Conservation (phyloP, 176 grass and related monocot genomes). For the Echinochloa phyllopogon region DNA sequence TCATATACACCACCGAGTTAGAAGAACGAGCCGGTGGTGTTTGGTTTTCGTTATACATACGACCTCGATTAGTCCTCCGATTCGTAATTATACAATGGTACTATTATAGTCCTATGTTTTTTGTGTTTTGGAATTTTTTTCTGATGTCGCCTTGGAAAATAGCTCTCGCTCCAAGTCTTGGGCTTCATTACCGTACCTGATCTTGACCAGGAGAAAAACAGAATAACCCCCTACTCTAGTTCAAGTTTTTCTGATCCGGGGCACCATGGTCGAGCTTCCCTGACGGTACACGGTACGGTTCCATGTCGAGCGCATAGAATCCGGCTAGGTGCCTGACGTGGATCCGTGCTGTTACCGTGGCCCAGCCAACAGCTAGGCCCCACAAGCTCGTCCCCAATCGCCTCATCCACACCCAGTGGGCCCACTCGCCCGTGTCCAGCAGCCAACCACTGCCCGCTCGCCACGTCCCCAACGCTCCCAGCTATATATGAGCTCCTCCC, state of each 20-base stretch:
- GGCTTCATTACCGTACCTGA: background rate
- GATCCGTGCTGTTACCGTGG: constrained; percentile 64
- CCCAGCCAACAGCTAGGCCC: constrained; percentile 30
- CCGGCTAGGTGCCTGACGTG: constrained; percentile 51
- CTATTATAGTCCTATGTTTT: too few species aligned
- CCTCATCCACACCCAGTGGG: constrained; percentile 10
- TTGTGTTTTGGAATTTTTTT: background rate
- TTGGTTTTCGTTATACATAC: too few species aligned
- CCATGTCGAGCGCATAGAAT: constrained; percentile 30
- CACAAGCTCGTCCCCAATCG: background rate
- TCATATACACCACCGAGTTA: too few species aligned
- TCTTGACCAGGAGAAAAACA: background rate
- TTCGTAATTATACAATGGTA: too few species aligned
- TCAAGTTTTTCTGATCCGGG: background rate
- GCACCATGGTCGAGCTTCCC: background rate
- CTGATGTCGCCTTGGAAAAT: too few species aligned
- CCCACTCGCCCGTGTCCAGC: constrained; percentile 1
- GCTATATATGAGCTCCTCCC: constrained; percentile 24
- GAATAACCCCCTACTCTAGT: background rate
- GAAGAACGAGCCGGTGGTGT: too few species aligned
- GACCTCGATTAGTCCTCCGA: too few species aligned
- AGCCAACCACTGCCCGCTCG: constrained; percentile 42
- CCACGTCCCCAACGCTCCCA: constrained; percentile 42
- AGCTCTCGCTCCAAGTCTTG: background rate
- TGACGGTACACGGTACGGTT: background rate